Conservation (phyloP, 768 basidiomycete species). For the Agaricus bisporus region DNA sequence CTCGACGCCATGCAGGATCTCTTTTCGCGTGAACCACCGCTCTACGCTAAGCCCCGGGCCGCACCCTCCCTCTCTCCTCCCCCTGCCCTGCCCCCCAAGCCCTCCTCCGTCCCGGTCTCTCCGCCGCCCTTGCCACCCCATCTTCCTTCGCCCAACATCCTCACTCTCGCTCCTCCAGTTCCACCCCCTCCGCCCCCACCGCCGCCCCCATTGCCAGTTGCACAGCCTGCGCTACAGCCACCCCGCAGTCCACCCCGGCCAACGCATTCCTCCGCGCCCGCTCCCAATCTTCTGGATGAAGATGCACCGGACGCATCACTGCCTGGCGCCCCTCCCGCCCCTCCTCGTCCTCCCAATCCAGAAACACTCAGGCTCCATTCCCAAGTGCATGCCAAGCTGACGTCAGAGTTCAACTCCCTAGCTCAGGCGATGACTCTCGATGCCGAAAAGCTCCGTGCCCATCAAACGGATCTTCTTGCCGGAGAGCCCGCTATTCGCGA, state of each 20-base stretch:
- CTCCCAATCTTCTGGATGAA: constrained; percentile 61
- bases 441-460: constrained; percentile 69
- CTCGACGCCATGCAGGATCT: constrained; percentile 72
- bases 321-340: constrained; percentile 30
- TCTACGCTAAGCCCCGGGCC: constrained; percentile 75
- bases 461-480: constrained; percentile 78
- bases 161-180: neutral
- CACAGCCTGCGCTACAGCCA: constrained; percentile 15
- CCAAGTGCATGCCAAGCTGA: constrained; percentile 69
- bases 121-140: constrained; percentile 1
- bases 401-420: constrained; percentile 66
- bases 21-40: constrained; percentile 83
- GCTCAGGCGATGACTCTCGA: constrained; percentile 57
- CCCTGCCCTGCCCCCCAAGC: constrained; percentile 19
- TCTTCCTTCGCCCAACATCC: constrained; percentile 2
- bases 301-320: constrained; percentile 31
- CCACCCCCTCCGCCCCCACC: constrained; percentile 6
- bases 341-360: constrained; percentile 85
- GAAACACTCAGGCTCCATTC: constrained; percentile 79
- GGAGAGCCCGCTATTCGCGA: constrained; percentile 94
- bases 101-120: constrained; percentile 22
- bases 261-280: constrained; percentile 21
- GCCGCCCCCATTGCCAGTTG: constrained; percentile 11
- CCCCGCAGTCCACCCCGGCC: constrained; percentile 11
- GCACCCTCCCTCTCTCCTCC: constrained; percentile 3